Percentiles rank a stretch among this genome's conserved stretches.
phyloP scores from a whole-genome alignment of 345 rosid species.

The Aethionema arabicum region DNA sequence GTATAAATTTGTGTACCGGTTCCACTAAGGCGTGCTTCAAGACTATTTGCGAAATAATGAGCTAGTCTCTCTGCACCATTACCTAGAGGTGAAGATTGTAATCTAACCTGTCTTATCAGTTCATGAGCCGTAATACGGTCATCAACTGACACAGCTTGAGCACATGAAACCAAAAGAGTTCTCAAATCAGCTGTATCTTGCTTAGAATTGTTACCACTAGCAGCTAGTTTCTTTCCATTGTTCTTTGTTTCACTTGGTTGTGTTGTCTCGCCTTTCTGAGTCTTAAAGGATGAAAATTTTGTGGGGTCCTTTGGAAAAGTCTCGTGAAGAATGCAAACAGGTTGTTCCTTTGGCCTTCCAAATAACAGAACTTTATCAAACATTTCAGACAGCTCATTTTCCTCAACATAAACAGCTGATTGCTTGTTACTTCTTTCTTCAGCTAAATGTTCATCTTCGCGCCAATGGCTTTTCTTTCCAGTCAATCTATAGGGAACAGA shows the following conservation, averaged over 20 bases:
- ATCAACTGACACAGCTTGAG: constrained; percentile 69
- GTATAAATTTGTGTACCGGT: constrained; percentile 49
- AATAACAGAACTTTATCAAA: constrained; percentile 57
- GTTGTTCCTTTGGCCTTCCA: constrained; percentile 22
- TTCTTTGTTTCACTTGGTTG: constrained; percentile 36
- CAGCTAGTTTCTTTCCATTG: constrained; percentile 36
- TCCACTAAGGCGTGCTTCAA: constrained; percentile 70
- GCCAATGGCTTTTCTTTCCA: constrained; percentile 50
- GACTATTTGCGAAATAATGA: constrained; percentile 72
- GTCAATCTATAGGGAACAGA: constrained; percentile 36
- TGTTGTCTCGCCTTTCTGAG: constrained; percentile 16
- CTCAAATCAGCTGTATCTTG: constrained; percentile 68
- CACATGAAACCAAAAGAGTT: constrained; percentile 63
- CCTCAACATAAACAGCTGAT: constrained; percentile 41
- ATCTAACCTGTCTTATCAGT: constrained; percentile 61
- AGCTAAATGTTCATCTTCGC: constrained; percentile 45
- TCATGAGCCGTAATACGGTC: constrained; percentile 62
- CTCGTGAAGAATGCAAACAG: constrained; percentile 34
- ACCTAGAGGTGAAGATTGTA: constrained; percentile 64
- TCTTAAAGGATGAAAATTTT: constrained; percentile 15
- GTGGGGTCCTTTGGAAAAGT: constrained; percentile 3
- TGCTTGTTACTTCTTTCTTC: constrained; percentile 65
- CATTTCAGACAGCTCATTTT: constrained; percentile 56
- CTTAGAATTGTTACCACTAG: constrained; percentile 17
- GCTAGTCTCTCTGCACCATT: constrained; percentile 80